Evolutionary conservation across 2,329 filamentous ascomycete species (phyloP).

Genomic region (Calonectria pteridis): DNA sequence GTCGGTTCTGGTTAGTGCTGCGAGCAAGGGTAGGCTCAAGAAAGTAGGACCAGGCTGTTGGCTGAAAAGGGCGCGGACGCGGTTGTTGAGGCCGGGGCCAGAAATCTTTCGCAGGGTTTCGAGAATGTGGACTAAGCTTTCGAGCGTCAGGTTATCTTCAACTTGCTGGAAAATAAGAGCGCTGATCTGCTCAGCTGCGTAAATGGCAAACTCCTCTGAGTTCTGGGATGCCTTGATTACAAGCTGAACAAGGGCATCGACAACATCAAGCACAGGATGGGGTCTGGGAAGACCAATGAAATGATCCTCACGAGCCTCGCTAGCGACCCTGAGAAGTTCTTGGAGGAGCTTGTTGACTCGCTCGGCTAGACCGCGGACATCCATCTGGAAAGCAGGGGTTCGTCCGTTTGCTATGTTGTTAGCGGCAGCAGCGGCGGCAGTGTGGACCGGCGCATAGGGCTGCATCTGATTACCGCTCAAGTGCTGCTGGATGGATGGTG

Average conservation of each 20-base stretch:
- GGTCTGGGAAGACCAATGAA: constrained; percentile 70
- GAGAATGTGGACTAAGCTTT: constrained; percentile 73
- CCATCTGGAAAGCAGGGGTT: constrained; percentile 60
- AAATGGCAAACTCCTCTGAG: constrained; percentile 70
- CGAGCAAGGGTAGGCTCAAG: constrained; percentile 68
- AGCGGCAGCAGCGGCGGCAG: constrained; percentile 40
- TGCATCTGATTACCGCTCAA: constrained; percentile 65
- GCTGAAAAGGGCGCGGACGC: constrained; percentile 68
- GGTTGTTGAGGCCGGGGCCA: constrained; percentile 65
- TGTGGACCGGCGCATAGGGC: constrained; percentile 67
- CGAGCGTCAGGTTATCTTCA: constrained; percentile 68
- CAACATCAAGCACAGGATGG: constrained; percentile 71
- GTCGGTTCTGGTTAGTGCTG: constrained; percentile 69
- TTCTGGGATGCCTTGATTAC: constrained; percentile 74
- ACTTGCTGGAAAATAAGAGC: constrained; percentile 66
- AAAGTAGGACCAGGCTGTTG: constrained; percentile 68
- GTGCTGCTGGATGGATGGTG: constrained; percentile 62
- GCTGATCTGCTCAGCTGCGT: constrained; percentile 71
- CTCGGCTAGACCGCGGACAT: constrained; percentile 65
- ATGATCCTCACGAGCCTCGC: constrained; percentile 68
- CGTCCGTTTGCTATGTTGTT: constrained; percentile 63
- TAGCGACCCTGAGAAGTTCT: constrained; percentile 67
- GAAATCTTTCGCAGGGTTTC: constrained; percentile 72
- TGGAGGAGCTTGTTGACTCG: constrained; percentile 69
- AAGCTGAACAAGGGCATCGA: constrained; percentile 71